Base-by-base conservation (phyloP, 163 green algal genomes). In the Chlorella variabilis region DNA sequence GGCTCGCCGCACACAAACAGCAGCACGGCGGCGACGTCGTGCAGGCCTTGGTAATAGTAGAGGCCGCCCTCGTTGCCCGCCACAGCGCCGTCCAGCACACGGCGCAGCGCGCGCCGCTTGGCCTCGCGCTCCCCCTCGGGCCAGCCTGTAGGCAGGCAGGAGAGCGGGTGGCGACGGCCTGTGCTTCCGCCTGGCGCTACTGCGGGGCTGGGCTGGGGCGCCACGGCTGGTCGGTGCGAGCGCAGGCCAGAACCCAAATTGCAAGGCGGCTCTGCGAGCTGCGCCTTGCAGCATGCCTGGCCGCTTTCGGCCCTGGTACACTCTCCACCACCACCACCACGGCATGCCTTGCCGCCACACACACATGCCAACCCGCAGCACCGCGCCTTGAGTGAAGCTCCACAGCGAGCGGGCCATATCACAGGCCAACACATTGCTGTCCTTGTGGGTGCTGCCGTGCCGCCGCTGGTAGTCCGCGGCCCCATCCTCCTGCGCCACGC, bases 1-100 rank as follows among this genome's bases (percentile, higher is more conserved):
- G 29, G 62, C 70, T 95, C 90, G 33, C 89, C 89, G 18, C 88
- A 49, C 23, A 90, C 87, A 54, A 98, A 88, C 42, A 98, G 89
- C 76, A 98, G 89, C 77, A 98, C 94, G 0, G 90, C 90, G 18
- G 95, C 94, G 2, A 98, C 86, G 80, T 98, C 95, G 82, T 98
- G 94, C 54, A 98, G 84, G 6, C 75, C 75, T 56, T 94, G 90
- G 84, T 98, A 97, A 77, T 98, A 98, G 80, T 88, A 90, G 11
- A 98, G 87, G 7, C 87, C 85, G 4, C 84, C 59, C 18, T 83
- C 66, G 27, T 83, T 80, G 34, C 84, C 62, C 3, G 49, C 66
- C 3, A 97, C 87, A 17, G 88, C 87, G 0, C 90, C 92, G n/a
- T 94, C 93, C 1, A 98, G 84, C 36, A 98, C 48, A 1, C 87